These are phyloP conservation scores for Populus euphratica DNA, from an alignment of 345 rosid genomes.

Conservation along the genomic window DNA sequence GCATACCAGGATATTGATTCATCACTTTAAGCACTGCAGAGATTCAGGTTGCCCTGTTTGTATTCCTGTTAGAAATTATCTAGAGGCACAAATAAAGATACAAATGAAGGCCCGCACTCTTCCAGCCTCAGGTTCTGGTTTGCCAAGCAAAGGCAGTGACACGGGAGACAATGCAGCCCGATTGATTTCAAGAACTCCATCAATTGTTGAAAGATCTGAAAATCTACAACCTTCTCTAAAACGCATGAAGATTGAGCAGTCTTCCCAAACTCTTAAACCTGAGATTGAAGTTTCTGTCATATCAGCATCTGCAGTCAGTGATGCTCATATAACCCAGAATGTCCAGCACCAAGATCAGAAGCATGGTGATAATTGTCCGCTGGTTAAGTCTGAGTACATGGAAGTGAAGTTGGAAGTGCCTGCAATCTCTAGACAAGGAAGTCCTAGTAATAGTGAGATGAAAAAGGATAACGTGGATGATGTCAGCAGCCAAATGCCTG, in stretches of 20 bases:
- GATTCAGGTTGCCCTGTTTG: slow-evolving; percentile 81
- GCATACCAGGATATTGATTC: slow-evolving; percentile 59
- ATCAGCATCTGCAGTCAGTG: slow-evolving; percentile 33
- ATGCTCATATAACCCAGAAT: slow-evolving; percentile 41
- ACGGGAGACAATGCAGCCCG: slow-evolving; percentile 39
- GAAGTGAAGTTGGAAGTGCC: slow-evolving; percentile 58
- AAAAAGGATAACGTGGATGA: slow-evolving; percentile 50
- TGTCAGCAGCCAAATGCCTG: slow-evolving; percentile 40
- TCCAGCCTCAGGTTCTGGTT: slow-evolving; percentile 34
- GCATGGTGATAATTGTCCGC: slow-evolving; percentile 35
- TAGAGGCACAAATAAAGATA: slow-evolving; percentile 48
- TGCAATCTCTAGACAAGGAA: slow-evolving; percentile 47
- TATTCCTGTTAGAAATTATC: slow-evolving; percentile 62
- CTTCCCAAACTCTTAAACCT: slow-evolving; percentile 42
- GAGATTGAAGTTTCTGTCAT: slow-evolving; percentile 44
- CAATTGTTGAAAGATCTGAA: slow-evolving; percentile 47
- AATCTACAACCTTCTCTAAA: slow-evolving; percentile 64
- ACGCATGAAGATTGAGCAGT: slow-evolving; percentile 77
- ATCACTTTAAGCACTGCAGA: slow-evolving; percentile 62
- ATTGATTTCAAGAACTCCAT: slow-evolving; percentile 37
- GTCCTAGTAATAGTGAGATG: slow-evolving; percentile 41
- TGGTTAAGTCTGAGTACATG: slow-evolving; percentile 49
- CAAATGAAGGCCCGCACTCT: slow-evolving; percentile 49
- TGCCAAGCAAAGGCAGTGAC: slow-evolving; percentile 47
- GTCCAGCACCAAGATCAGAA: slow-evolving; percentile 46